Conservation (phyloP, 2,329 filamentous ascomycete species). For the Talaromyces sp. region DNA sequence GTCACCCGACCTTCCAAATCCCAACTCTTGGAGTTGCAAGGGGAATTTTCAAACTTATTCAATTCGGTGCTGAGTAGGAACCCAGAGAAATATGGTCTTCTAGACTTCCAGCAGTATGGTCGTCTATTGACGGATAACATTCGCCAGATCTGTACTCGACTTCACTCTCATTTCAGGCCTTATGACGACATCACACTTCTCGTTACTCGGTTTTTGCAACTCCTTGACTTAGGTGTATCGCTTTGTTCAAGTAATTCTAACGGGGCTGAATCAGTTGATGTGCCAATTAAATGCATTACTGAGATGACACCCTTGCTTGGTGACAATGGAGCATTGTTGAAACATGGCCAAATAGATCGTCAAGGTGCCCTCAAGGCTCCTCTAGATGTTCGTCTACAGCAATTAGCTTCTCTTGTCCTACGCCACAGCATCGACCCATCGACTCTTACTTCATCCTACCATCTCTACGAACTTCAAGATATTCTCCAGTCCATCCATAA, state of each 20-base stretch:
- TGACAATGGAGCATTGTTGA: conserved; percentile 17
- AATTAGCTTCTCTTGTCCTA: conserved; percentile 29
- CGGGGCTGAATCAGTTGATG: conserved; percentile 14
- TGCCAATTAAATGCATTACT: conserved; percentile 23
- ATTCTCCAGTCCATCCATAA: conserved; percentile 68
- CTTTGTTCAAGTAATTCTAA: conserved; percentile 39
- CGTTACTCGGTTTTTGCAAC: conserved; percentile 70
- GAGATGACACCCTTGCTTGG: conserved; percentile 36
- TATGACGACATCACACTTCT: conserved; percentile 84
- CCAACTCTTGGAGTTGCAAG: conserved; percentile 66
- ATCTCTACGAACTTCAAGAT: conserved; percentile 55
- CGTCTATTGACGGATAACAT: conserved; percentile 51
- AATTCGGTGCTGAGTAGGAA: conserved; percentile 51
- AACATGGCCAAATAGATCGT: conserved; percentile 6
- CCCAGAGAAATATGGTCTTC: conserved; percentile 21
- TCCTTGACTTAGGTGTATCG: conserved; percentile 69
- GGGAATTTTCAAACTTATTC: conserved; percentile 73
- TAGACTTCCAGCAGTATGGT: conserved; percentile 26
- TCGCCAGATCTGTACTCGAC: conserved; percentile 62
- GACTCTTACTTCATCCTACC: conserved; percentile 32
- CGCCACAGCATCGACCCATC: conserved; percentile 28
- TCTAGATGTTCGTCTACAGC: conserved; percentile 31
- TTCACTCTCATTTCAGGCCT: conserved; percentile 63
- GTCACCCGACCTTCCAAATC: conserved; percentile 68
- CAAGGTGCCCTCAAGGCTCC: conserved; percentile 18